Evolutionary conservation across 2,329 filamentous ascomycete genomes (phyloP), one percentile per base, ranked within the genome.

Genomic region (Rutstroemia sp.): DNA sequence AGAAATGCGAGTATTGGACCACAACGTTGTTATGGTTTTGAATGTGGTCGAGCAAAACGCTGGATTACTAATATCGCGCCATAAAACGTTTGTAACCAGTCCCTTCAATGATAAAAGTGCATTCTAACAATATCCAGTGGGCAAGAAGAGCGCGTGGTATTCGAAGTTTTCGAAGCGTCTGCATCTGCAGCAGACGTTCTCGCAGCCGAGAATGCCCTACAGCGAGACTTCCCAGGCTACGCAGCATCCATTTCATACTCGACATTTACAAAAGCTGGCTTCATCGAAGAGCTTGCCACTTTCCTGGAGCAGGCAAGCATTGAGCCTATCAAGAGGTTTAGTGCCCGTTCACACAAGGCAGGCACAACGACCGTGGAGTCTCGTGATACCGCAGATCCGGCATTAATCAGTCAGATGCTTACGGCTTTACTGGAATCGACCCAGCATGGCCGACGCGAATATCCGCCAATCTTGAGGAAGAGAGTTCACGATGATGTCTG

Each of bases 81-180:
- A 17, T 52, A 27, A 36, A 21, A 30, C 19, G 42, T 39, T 10
- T 51, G 34, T 30, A 30, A 30, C 27, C 9, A 47, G 17, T 50
- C 67, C 64, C 54, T 38, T 53, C 5, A n/a, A 36, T 10, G 17
- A 39, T 3, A 19, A 19, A 19, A 19, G 19, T 38, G 19, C 10
- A 19, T 19, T 2, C 34, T 54, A 10, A 54, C 23, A 25, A 5
- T 1, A 40, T 48, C 7, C 17, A 21, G 23, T 39, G 38, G 14
- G 7, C 17, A 54, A 2, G 46, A 61, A 19, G 27, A 70, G 46
- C 19, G 60, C 62, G 60, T 77, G 61, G 17, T 81, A 56, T 78
- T 86, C 48, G 84, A 88, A 65, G 73, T 74, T 0, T 87, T 87
- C 55, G 83, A 88, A 64, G 73, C 78, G 0, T 83, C 82, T 0